Base-by-base conservation (phyloP, 129 eudicot species). In the Solidago caesia region DNA sequence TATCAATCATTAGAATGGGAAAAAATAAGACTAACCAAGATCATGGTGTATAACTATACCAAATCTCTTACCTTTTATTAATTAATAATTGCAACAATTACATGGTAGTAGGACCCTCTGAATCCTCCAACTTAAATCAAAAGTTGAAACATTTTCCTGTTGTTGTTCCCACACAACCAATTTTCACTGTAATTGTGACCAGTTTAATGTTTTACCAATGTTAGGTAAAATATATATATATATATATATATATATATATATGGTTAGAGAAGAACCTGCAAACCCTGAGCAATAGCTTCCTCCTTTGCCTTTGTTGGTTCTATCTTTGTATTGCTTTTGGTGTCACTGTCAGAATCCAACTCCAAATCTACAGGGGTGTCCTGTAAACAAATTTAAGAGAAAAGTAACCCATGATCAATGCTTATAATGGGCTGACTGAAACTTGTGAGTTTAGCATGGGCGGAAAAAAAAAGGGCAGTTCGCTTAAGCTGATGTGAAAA, bases 251-350 rank as follows among this genome's bases (percentile, higher is more conserved):
- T 29, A 29, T n/a, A 57, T 71, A 67, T 49, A 68, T 44, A 56
- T 5, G 57, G 55, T 10, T 56, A 69, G 73, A 51, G 6, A 78
- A 63, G 67, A 84, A 94, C 99, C 99, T 94, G 99, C 81, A 91
- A 80, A 67, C 97, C 98, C 79, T 91, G 71, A 49, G 89, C 79
- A 82, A 91, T 67, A 72, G 99, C 99, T 85, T 94, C 99, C 56
- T 82, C 99, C 83, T 90, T 97, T n/a, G 99, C 99, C 75, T 85
- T 88, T 53, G 99, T 90, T 2, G 81, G 88, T 86, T 94, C 98
- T 59, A 94, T 91, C 78, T 84, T 88, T 72, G 96, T 77, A 67
- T 72, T 79, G 67, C 46, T 81, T 67, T 70, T 72, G 71, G 74
- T 84, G 58, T 94, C 98, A 77, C 73, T 77, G 45, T 84, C 92